Evolutionary conservation across 257 asterid genomes (phyloP), one percentile per base, ranked within the genome.

Genomic region (Petunia secreta): DNA sequence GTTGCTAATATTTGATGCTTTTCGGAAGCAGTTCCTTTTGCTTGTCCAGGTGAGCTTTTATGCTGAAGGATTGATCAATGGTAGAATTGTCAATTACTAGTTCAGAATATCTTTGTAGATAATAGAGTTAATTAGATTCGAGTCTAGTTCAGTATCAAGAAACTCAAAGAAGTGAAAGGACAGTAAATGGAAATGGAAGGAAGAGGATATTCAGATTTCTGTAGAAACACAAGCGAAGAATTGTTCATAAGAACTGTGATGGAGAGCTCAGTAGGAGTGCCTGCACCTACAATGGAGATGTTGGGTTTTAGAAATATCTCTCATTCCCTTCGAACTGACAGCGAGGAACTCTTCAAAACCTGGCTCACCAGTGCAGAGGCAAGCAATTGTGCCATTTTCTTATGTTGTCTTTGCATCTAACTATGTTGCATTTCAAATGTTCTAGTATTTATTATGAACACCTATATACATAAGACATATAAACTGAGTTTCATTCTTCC

Each of bases 281-380:
- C 94, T 25, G 89, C 89, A 58, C 97, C 98, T 74, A 86, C 95
- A 3, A 94, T 94, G 95, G 98, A 94, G 88, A 91, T 87, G 97
- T 55, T 94, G 87, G 97, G 98, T 7, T 90, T 92, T 38, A 94
- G 87, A 93, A 92, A 91, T 80, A 82, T 87, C 25, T 80, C 91
- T 36, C 94, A 94, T 6, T 87, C 55, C 63, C 85, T 87, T 82
- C 87, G 97, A 62, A 84, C 92, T 0, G 94, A 94, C 50, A 92
- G 95, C 38, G 98, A 91, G 77, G 98, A 94, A 80, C 93, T 94
- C 76, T 94, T 92, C 86, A 93, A 90, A 84, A 93, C 89, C 86
- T 93, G 97, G 97, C 98, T 93, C 86, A 85, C 86, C 1, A 87
- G 81, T 82, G 95, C 91, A 81, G 97, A 94, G 97, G 98, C 92